Evolutionary conservation across 179 eudicot genomes (phyloP).

Genomic region (Patellifolia procumbens): DNA sequence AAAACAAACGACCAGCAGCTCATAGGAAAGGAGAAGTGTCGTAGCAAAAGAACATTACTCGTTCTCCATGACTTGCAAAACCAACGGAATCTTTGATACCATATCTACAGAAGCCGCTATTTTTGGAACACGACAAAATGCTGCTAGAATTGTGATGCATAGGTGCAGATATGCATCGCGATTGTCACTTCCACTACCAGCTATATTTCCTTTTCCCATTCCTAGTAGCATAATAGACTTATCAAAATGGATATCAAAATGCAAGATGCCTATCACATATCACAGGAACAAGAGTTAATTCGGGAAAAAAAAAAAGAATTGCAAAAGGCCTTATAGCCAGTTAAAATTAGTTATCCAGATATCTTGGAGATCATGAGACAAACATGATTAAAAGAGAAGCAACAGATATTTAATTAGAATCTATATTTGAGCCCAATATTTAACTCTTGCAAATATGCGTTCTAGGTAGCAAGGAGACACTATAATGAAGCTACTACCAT

Average conservation of each 20-base stretch:
- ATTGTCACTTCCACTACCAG: slow-evolving; percentile 42
- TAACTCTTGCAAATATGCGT: not conserved
- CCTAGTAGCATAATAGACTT: slow-evolving; percentile 37
- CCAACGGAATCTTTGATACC: slow-evolving; percentile 55
- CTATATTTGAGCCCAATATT: too few species aligned
- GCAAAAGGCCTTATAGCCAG: not conserved
- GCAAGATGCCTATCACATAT: not conserved
- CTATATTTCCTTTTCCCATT: slow-evolving; percentile 50
- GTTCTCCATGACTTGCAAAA: slow-evolving; percentile 62
- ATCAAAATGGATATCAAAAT: not conserved
- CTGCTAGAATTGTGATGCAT: slow-evolving; percentile 61
- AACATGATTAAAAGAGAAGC: not conserved
- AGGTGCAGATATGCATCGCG: slow-evolving; percentile 68
- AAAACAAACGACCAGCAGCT: not conserved
- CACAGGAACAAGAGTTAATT: not conserved
- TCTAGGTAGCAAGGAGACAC: not conserved
- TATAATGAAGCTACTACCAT: not conserved
- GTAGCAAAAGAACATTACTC: slow-evolving; percentile 40
- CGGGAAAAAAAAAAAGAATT: not conserved
- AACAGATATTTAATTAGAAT: not conserved
- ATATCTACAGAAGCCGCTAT: slow-evolving; percentile 73
- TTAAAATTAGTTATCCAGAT: not conserved
- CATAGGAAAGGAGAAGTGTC: too few species aligned
- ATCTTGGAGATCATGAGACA: not conserved
- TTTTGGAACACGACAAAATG: slow-evolving; percentile 70